These are phyloP conservation scores for Eimeria sp. DNA, from an alignment of 169 alveolate genomes.

Conservation along the genomic window DNA sequence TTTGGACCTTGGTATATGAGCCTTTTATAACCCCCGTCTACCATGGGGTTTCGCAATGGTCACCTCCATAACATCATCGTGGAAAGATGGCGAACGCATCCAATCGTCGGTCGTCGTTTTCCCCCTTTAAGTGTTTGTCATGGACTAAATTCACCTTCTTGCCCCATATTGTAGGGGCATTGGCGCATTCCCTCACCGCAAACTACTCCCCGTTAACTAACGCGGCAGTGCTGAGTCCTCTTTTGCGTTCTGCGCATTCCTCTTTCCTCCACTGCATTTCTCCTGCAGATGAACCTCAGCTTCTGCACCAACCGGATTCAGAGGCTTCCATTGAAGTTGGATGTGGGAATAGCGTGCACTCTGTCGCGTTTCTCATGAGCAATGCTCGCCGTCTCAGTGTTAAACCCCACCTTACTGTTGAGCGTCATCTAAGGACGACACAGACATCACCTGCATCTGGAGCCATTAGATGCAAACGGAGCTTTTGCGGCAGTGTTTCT, in stretches of 20 bases:
- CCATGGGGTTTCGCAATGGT: slow-evolving; percentile 8
- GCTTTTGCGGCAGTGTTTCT: neutral
- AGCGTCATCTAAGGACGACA: neutral
- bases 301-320: neutral
- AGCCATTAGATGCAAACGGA: neutral
- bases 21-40: neutral
- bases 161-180: neutral
- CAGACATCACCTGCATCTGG: neutral
- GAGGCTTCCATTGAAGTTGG: neutral
- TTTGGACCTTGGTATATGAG: neutral
- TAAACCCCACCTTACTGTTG: neutral
- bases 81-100: slow-evolving; percentile 15
- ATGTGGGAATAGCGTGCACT: neutral
- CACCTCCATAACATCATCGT: neutral
- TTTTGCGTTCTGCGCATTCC: neutral
- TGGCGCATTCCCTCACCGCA: neutral
- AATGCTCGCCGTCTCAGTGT: neutral
- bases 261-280: neutral
- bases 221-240: neutral
- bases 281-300: neutral
- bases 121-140: neutral
- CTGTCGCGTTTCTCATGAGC: neutral
- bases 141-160: neutral
- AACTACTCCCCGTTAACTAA: neutral
- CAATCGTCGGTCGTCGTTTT: neutral